phyloP scores from a whole-genome alignment of 495 filamentous ascomycete genomes.

The Pyrenopolyporus hunteri region DNA sequence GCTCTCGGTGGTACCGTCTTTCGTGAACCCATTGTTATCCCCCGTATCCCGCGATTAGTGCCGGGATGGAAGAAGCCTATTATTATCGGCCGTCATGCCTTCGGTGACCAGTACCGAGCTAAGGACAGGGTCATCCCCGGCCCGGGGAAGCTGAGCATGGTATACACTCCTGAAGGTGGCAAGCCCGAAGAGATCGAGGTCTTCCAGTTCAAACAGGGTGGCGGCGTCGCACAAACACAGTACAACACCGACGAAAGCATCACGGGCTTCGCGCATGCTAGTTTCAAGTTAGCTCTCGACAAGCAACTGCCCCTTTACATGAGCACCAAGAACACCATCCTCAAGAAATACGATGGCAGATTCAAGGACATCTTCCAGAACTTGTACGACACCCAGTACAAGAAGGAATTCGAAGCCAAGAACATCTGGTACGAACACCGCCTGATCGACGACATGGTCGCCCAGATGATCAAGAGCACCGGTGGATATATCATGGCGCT shows the following conservation, averaged over 20 bases:
- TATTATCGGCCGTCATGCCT: constrained; percentile 97
- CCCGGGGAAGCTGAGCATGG: constrained; percentile 87
- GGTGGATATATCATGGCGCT: constrained; percentile 96
- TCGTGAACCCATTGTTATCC: constrained; percentile 96
- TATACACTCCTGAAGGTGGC: constrained; percentile 85
- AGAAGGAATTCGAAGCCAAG: constrained; percentile 85
- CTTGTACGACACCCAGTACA: constrained; percentile 86
- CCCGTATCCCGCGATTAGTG: constrained; percentile 86
- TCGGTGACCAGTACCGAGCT: constrained; percentile 97
- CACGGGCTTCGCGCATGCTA: constrained; percentile 89
- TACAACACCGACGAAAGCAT: constrained; percentile 99
- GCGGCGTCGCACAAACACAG: constrained; percentile 89
- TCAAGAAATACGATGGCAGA: constrained; percentile 96
- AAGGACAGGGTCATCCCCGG: constrained; percentile 84
- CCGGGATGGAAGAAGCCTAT: constrained; percentile 98
- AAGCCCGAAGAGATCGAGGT: constrained; percentile 87
- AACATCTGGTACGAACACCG: constrained; percentile 99
- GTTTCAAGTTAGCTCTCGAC: constrained; percentile 89
- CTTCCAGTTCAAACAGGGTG: constrained; percentile 81
- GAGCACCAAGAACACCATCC: constrained; percentile 99
- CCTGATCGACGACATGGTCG: constrained; percentile 99
- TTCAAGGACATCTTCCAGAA: constrained; percentile 99
- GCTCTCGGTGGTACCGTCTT: constrained; percentile 95
- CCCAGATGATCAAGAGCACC: constrained; percentile 98
- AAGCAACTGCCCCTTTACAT: constrained; percentile 92